phyloP scores from a whole-genome alignment of 1,139 yeast species.

The Groenewaldozyma sp. region DNA sequence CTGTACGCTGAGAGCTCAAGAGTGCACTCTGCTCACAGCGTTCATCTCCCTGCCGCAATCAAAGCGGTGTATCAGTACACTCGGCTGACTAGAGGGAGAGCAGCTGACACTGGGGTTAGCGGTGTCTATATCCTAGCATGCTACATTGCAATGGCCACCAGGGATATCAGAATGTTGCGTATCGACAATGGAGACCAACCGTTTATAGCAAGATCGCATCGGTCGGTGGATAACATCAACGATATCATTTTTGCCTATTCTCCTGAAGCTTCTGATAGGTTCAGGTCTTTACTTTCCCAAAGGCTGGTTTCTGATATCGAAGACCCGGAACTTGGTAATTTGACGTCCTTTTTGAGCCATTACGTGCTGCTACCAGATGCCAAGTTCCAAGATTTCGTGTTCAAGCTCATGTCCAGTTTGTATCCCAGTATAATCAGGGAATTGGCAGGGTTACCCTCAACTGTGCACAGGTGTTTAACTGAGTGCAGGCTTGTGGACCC shows the following conservation, averaged over 20 bases:
- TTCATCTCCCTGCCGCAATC: conserved; percentile 4
- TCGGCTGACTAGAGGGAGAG: neutral
- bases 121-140: conserved; percentile 10
- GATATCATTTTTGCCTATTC: conserved; percentile 3
- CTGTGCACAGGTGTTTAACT: conserved; percentile 10
- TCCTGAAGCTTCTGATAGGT: neutral
- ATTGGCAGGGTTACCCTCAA: conserved; percentile 17
- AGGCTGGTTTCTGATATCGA: conserved; percentile 6
- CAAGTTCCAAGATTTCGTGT: conserved; percentile 13
- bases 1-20: neutral
- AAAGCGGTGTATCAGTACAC: conserved; percentile 2
- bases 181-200: conserved; percentile 9
- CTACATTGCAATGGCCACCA: neutral
- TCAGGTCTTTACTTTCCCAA: conserved; percentile 1
- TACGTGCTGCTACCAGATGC: conserved; percentile 19
- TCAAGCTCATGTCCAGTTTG: conserved; percentile 10
- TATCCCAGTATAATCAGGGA: conserved; percentile 16
- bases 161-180: conserved; percentile 10
- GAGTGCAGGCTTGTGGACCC: conserved; percentile 9
- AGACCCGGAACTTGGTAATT: neutral
- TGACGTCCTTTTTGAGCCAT: conserved; percentile 11
- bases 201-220: conserved; percentile 9
- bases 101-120: conserved; percentile 6
- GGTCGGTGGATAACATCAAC: conserved; percentile 13
- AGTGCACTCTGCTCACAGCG: conserved; percentile 1